Percentiles rank a stretch among this genome's conserved stretches.
phyloP scores from a whole-genome alignment of 176 grass and related monocot species.

The Triticum dicoccoides region DNA sequence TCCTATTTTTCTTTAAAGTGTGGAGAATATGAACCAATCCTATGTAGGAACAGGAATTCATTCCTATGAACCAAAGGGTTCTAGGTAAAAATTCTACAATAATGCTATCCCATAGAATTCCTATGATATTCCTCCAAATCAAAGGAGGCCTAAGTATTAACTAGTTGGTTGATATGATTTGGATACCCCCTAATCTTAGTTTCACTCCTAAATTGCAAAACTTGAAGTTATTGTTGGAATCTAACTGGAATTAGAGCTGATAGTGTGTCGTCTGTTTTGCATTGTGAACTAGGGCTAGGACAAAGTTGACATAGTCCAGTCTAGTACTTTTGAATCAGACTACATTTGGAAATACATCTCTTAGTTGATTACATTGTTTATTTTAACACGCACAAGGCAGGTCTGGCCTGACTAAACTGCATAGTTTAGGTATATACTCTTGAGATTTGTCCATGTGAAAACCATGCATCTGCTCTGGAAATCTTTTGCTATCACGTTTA shows the following conservation, averaged over 20 bases:
- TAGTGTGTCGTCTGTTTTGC: neutral
- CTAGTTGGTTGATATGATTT: too few species aligned
- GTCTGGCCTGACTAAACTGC: neutral
- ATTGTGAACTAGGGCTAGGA: neutral
- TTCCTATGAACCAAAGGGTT: too few species aligned
- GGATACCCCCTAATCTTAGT: too few species aligned
- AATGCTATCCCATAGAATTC: too few species aligned
- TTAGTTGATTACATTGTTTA: neutral
- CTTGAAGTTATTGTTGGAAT: neutral
- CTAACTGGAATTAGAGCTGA: neutral
- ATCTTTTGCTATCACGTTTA: slow-evolving; percentile 1
- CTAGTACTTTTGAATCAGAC: neutral
- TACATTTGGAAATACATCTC: neutral
- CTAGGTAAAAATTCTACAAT: too few species aligned
- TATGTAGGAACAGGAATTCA: too few species aligned
- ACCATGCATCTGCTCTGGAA: neutral
- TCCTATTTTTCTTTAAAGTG: too few species aligned
- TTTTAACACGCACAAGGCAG: neutral
- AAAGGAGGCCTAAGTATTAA: too few species aligned
- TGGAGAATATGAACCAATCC: too few species aligned
- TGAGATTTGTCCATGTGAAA: slow-evolving; percentile 19
- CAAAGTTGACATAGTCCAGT: neutral
- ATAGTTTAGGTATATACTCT: neutral
- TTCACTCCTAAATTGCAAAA: neutral
- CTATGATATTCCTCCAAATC: too few species aligned